Evolutionary conservation across 805 yeast species (phyloP), one percentile per base, ranked within the genome.

Genomic region (Priceomyces melissophilus): DNA sequence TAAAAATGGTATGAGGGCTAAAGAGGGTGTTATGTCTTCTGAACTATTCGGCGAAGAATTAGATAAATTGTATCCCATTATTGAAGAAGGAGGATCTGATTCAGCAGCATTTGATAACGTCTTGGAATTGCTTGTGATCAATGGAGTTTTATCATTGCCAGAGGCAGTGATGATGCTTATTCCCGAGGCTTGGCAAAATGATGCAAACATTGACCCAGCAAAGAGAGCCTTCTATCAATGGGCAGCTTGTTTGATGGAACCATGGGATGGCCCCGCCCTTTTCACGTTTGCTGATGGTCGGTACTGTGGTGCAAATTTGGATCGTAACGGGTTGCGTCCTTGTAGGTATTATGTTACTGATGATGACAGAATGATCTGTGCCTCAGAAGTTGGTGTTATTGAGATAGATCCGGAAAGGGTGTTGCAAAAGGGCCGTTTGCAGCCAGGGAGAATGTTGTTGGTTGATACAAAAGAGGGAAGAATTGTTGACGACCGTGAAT

Each of bases 161-260:
- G 99, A 93, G 67, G 98, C 98, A 11, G 86, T 93, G 50, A 93
- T 91, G 98, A 66, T 91, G 63, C 74, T 93, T 75, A 91, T 93
- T 45, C 99, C 99, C 28, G 99, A 91, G 67, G 97, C 98, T 4
- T 89, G 96, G 93, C 97, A 91, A 66, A 85, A 86, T 60, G 93
- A 90, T 65, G 64, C 66, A 41, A 65, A 76, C 48, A 89, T 91
- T 85, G 96, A 91, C 63, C 87, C 95, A 41, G 83, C 85, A 63
- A 86, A 90, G 70, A 81, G 78, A 55, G 97, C 98, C 1, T 91
- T 95, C 67, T 91, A 91, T 69, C 97, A 93, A 65, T 91, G 98
- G 98, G 98, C 97, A 36, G 96, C 98, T 10, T 89, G 97, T 69
- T 70, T 91, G 50, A 93, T 93, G 96, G 99, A 91, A 71, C 98